phyloP scores from a whole-genome alignment of 1,284 basidiomycete genomes.

The Ustilago sp. region DNA sequence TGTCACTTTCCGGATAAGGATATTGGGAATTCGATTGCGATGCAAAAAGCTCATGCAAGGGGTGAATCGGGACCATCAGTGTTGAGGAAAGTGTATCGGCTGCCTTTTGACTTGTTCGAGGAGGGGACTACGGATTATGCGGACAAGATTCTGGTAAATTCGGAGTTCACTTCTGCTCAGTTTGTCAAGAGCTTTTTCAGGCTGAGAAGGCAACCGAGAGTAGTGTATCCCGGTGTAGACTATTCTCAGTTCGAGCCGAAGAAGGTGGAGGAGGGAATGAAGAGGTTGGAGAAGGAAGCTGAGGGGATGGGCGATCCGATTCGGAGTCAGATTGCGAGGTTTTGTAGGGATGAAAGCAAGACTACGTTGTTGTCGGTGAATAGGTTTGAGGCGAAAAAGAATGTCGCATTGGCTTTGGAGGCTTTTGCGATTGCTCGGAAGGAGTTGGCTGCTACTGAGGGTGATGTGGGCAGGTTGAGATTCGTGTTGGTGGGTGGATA shows the following conservation, averaged over 20 bases:
- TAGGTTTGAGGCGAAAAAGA: slow-evolving; percentile 96
- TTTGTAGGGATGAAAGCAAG: slow-evolving; percentile 56
- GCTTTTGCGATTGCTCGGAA: slow-evolving; percentile 75
- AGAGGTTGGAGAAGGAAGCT: slow-evolving; percentile 72
- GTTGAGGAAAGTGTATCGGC: slow-evolving; percentile 74
- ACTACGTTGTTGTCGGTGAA: slow-evolving; percentile 90
- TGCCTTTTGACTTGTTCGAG: slow-evolving; percentile 90
- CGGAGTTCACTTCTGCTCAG: slow-evolving; percentile 78
- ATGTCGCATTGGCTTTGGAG: slow-evolving; percentile 82
- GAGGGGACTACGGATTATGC: slow-evolving; percentile 89
- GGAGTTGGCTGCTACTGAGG: slow-evolving; percentile 37
- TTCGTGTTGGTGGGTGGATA: slow-evolving; percentile 76
- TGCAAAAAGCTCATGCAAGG: slow-evolving; percentile 68
- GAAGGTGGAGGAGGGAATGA: slow-evolving; percentile 38
- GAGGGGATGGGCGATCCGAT: slow-evolving; percentile 35
- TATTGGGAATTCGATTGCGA: slow-evolving; percentile 74
- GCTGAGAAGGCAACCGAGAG: slow-evolving; percentile 76
- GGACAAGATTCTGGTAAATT: slow-evolving; percentile 91
- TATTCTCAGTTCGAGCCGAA: slow-evolving; percentile 29
- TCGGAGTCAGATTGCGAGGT: slow-evolving; percentile 17
- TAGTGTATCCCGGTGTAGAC: slow-evolving; percentile 89
- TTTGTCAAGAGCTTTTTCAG: slow-evolving; percentile 82
- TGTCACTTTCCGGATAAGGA: slow-evolving; percentile 91
- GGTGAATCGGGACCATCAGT: slow-evolving; percentile 49
- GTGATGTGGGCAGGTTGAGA: slow-evolving; percentile 30